These are phyloP conservation scores for Alternaria sp. DNA, from an alignment of 2,329 filamentous ascomycete species.

Conservation along the genomic window DNA sequence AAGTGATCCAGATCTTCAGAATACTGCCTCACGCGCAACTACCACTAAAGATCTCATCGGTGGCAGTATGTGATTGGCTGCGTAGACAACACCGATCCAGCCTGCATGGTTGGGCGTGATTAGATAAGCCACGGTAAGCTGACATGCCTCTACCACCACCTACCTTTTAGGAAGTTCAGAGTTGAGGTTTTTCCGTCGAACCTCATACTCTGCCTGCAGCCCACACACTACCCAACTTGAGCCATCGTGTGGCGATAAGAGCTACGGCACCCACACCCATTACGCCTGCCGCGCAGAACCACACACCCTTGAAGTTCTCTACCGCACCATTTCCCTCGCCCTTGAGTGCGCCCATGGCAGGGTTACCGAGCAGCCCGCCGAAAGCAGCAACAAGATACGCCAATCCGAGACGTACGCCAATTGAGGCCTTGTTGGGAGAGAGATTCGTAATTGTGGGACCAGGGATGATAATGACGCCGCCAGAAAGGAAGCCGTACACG, in stretches of 20 bases:
- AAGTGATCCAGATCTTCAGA: not conserved
- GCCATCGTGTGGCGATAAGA: constrained; percentile 20
- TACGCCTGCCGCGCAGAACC: constrained; percentile 48
- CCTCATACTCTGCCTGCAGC: constrained; percentile 1
- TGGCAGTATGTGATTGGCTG: not conserved
- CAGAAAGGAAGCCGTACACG: constrained; percentile 52
- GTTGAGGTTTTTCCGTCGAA: not conserved
- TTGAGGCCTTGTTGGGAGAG: constrained; percentile 44
- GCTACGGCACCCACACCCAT: constrained; percentile 20
- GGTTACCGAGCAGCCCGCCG: constrained; percentile 59
- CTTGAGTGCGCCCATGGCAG: constrained; percentile 58
- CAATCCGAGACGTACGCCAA: constrained; percentile 59
- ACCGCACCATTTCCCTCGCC: constrained; percentile 47
- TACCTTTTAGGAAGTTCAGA: not conserved
- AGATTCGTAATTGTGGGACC: constrained; percentile 49
- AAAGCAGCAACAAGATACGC: constrained; percentile 57
- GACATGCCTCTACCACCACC: not conserved
- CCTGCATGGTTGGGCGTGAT: not conserved
- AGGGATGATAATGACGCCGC: constrained; percentile 50
- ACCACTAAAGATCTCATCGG: not conserved
- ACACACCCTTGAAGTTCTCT: constrained; percentile 21
- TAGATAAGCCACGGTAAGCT: not conserved
- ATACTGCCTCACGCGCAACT: not conserved
- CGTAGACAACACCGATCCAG: not conserved
- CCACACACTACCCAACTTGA: constrained; percentile 18